Evolutionary conservation across 768 basidiomycete genomes (phyloP).

Genomic region (Rhodocollybia butyracea): DNA sequence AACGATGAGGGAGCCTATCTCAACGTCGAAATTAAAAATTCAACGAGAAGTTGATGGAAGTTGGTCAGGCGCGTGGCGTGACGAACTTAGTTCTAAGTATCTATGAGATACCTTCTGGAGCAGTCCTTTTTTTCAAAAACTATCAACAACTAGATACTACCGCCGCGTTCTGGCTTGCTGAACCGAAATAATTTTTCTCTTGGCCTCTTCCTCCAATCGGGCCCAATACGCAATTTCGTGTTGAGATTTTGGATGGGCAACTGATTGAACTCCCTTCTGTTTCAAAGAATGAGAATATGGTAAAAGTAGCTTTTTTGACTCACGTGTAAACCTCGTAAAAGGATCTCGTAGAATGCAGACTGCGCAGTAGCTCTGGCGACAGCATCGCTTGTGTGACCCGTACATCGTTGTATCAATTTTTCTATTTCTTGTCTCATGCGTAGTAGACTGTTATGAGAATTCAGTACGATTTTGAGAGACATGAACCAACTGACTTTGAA

Average conservation of each 20-base stretch:
- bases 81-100: no score
- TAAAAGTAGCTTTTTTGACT: constrained; percentile 25
- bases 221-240: constrained; percentile 86
- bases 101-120: no score
- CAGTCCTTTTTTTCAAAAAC: no score
- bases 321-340: constrained; percentile 77
- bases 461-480: neutral
- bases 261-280: constrained; percentile 65
- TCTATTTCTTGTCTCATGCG: constrained; percentile 84
- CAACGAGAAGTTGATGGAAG: no score
- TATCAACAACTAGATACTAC: constrained; percentile 1
- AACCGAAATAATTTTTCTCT: constrained; percentile 48
- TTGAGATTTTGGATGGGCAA: constrained; percentile 82
- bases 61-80: no score
- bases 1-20: no score
- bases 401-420: constrained; percentile 72
- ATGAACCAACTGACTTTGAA: constrained; percentile 63
- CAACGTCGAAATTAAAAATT: no score
- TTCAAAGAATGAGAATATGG: constrained; percentile 1
- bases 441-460: constrained; percentile 51
- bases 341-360: constrained; percentile 67
- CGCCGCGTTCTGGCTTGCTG: constrained; percentile 23
- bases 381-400: constrained; percentile 60
- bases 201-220: constrained; percentile 78
- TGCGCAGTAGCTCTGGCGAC: constrained; percentile 64